Percentiles rank a stretch among this genome's conserved stretches.
phyloP scores from a whole-genome alignment of 345 rosid genomes.

The Lepidium aucheri region DNA sequence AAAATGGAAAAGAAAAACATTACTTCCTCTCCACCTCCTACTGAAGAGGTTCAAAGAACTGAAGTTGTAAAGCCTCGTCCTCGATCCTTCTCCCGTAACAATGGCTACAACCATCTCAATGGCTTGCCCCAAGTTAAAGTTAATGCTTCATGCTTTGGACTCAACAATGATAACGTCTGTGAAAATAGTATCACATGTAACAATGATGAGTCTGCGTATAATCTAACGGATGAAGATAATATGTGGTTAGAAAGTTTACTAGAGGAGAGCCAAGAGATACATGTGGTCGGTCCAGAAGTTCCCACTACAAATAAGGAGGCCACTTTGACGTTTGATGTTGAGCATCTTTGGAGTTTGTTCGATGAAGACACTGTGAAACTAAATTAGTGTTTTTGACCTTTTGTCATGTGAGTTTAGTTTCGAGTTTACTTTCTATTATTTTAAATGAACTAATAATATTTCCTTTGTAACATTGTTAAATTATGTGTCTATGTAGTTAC shows the following conservation, averaged over 20 bases:
- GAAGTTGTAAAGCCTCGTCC: conserved; percentile 26
- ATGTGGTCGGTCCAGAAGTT: neutral
- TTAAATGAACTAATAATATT: neutral
- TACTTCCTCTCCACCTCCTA: neutral
- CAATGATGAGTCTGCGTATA: neutral
- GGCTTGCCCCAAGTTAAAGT: neutral
- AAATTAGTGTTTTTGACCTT: neutral
- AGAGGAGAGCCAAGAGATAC: neutral
- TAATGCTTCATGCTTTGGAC: neutral
- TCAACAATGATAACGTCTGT: neutral
- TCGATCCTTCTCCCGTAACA: conserved; percentile 15
- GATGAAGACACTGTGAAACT: conserved; percentile 15
- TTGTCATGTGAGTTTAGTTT: neutral
- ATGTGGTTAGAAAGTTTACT: conserved; percentile 24
- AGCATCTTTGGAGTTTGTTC: conserved; percentile 24
- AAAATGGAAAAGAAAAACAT: neutral
- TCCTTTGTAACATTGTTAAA: too few relatives aligned
- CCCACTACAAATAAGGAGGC: neutral
- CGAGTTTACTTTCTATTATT: neutral
- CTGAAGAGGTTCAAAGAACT: neutral
- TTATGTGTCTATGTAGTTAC: too few relatives aligned
- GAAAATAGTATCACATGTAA: conserved; percentile 2
- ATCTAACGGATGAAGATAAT: conserved; percentile 1
- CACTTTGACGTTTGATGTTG: conserved; percentile 13
- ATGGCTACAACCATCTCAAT: neutral